Evolutionary conservation across 2,329 filamentous ascomycete species (phyloP), one percentile per base, ranked within the genome.

Genomic region (Ophiostoma ips): DNA sequence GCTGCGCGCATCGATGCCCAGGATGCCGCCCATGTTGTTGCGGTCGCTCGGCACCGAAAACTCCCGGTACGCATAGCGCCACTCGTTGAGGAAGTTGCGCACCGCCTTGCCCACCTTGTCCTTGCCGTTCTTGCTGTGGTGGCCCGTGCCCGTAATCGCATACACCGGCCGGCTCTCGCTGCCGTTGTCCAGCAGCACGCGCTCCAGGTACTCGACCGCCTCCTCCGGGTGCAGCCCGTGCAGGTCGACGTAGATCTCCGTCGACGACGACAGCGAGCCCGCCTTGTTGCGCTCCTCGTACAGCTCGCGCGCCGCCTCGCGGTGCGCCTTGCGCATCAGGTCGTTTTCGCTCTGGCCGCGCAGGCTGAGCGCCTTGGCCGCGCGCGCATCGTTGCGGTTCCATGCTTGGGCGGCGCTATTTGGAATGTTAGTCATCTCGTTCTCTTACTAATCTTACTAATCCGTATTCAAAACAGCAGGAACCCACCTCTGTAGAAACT

Each of bases 211-310:
- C 56, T 92, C 86, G 37, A 96, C 87, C 5, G 90, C 92, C 70
- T 98, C 92, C 61, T 96, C 90, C 0, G 92, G 88, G 61, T 96
- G 92, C n/a, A 98, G 77, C n/a, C 92, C 92, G 64, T 98, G 92
- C 31, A 98, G 72, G 66, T 98, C 92, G 49, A 96, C 84, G 66
- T 94, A 98, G 40, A 95, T 79, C 68, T 98, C 92, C 37, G 37
- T 66, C 63, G 53, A 6, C 11, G 41, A 2, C 21, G 46, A 34
- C 16, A 15, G 24, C 12, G 40, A 15, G 33, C 30, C 77, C 64
- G 83, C 84, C 65, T 83, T 86, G 64, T 95, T 95, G 36, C 90
- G 86, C 62, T 94, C 85, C 64, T 95, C 89, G 63, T 96, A 98
- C 30, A 98, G 74, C 59, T 92, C 83, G 34, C 83, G 79, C 19